Evolutionary conservation across 192 early-diverging fungal species (phyloP), one percentile per base, ranked within the genome.

Genomic region (Linnemannia elongata): DNA sequence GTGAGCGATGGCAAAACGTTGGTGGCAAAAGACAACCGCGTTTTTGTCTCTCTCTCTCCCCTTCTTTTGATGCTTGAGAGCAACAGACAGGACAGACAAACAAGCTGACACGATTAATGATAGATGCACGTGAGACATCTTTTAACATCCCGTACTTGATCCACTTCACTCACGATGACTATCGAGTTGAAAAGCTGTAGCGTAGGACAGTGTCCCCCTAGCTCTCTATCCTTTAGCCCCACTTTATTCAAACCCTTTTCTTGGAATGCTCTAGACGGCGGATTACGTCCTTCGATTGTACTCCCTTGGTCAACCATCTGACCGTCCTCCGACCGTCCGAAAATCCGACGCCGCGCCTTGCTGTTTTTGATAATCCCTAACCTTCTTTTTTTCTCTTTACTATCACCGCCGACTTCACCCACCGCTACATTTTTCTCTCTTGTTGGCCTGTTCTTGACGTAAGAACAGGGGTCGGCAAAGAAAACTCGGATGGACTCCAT

Each of bases 1-100:
- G n/a, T 4, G 60, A 33, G 4, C 60, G 60, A 66, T 66, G 60
- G 60, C 60, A 66, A 66, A 57, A 66, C 27, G 60, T 66, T 66
- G 60, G 60, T 66, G 60, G 60, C 60, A 66, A 66, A 66, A 66
- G 27, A 30, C 27, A 66, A 15, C 60, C 60, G 60, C 60, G 60
- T 66, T 52, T 45, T 49, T 49, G 47, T 49, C 47, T 49, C 57
- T 33, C 3, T 55, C 42, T 9, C n/a, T n/a, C n/a, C n/a, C n/a
- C n/a, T n/a, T n/a, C 12, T 45, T 13, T 45, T 45, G 9, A 45
- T n/a, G 5, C 0, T 66, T 66, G 60, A 66, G 27, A 27, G 60
- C 49, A 15, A 13, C 24, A 12, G 52, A n/a, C 55, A 54, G 6
- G 13, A 13, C 24, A 1, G 52, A 24, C 55, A 66, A 33, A 30